A percentile compares a stretch with the other conserved stretches of the same genome.
Conservation (phyloP, 345 rosid genomes). For the Geranium brycei region DNA sequence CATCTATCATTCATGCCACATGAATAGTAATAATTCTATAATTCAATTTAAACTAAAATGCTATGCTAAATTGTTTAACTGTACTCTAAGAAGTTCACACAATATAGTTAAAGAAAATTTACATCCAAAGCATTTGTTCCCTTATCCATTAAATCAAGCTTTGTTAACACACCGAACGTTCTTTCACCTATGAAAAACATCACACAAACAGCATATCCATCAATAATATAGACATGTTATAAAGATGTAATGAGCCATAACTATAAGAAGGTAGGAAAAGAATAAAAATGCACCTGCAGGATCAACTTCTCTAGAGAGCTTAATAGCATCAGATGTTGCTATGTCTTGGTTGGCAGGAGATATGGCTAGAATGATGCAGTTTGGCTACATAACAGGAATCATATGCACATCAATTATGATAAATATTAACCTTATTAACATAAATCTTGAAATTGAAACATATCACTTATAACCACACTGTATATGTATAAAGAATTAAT, state of each 20-base stretch:
- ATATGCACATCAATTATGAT: neutral
- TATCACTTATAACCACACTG: neutral
- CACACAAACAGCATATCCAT: conserved; percentile 5
- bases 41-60: neutral
- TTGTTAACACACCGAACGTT: conserved; percentile 63
- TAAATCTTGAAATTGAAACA: neutral
- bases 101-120: conserved; percentile 11
- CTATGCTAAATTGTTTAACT: neutral
- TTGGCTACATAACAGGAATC: conserved; percentile 26
- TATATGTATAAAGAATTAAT: too few relatives aligned
- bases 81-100: neutral
- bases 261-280: neutral
- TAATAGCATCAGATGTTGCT: conserved; percentile 65
- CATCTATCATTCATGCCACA: neutral
- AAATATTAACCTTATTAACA: neutral
- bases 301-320: conserved; percentile 59
- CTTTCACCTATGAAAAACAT: conserved; percentile 37
- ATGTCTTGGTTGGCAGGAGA: conserved; percentile 67
- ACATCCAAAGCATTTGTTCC: conserved; percentile 67
- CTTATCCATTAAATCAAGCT: conserved; percentile 70
- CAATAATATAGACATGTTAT: neutral
- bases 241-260: neutral
- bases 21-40: too few relatives aligned
- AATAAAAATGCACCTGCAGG: conserved; percentile 25
- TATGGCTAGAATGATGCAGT: conserved; percentile 53